Evolutionary conservation across 148 eudicot species (phyloP), one percentile per base, ranked within the genome.

Genomic region (Fagopyrum tataricum): DNA sequence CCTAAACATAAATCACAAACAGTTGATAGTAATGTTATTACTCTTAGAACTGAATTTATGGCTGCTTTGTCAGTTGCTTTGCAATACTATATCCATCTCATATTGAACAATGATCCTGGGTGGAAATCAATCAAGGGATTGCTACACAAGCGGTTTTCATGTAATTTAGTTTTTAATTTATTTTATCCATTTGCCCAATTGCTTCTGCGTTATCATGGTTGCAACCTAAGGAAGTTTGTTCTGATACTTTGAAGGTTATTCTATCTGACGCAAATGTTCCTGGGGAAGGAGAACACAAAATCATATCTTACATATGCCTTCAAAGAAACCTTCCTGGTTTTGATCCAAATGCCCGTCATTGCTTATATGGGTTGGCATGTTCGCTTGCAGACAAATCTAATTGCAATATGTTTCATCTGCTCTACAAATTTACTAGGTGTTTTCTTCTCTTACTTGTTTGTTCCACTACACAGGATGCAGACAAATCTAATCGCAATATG

Each of bases 241-340:
- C 48, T 70, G 39, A 70, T 70, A n/a, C 44, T 18, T 7, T 70
- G 85, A 82, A 95, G 99, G 99, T 95, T 79, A 86, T 95, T 69
- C 86, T 95, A 66, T 95, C 99, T 79, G 99, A 95, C 82, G 99
- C 99, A 68, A 95, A 90, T 87, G 99, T 88, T 76, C 99, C 99
- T 78, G 99, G 99, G 77, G 99, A 95, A 87, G 99, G 99, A 76
- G 99, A 95, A 71, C 97, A 95, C 84, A 95, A 95, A 80, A 87
- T 95, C 68, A 95, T 95, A 97, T 92, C 99, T 2, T 92, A 91
- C 76, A 82, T 95, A 79, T 97, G 99, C 20, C 99, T 90, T 73
- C 99, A 95, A 76, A 85, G 99, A 77, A 88, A 92, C 80, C 96
- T 88, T 81, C 92, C 94, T 81, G 96, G 94, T 72, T 87, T 76